Evolutionary conservation across 495 filamentous ascomycete genomes (phyloP).

Genomic region (Evernia prunastri): DNA sequence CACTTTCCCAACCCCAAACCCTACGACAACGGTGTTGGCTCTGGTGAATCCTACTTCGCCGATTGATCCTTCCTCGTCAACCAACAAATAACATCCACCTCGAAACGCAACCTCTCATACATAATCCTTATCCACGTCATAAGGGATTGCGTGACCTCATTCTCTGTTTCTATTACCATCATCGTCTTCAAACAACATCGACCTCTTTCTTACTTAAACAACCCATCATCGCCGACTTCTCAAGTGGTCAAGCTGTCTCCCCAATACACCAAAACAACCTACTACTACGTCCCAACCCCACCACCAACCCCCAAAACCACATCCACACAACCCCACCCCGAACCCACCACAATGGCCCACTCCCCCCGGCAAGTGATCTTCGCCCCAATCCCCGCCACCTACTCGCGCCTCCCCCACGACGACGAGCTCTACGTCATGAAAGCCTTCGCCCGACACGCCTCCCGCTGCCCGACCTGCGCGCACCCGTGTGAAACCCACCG

Average conservation of each 20-base stretch:
- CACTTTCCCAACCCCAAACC: neutral
- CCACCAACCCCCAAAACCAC: neutral
- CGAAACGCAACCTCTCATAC: neutral
- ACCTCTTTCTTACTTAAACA: neutral
- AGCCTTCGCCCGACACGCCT: slow-evolving; percentile 37
- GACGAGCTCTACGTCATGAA: slow-evolving; percentile 41
- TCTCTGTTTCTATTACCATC: neutral
- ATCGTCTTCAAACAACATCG: neutral
- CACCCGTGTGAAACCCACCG: slow-evolving; percentile 34
- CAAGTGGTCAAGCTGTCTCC: slow-evolving; percentile 26
- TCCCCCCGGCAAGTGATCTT: slow-evolving; percentile 23
- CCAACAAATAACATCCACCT: neutral
- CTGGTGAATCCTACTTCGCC: neutral
- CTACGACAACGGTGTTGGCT: neutral
- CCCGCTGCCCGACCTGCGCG: slow-evolving; percentile 40
- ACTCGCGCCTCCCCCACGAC: slow-evolving; percentile 37
- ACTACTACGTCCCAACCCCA: slow-evolving; percentile 17
- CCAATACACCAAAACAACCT: slow-evolving; percentile 12
- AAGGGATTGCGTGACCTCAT: slow-evolving; percentile 2
- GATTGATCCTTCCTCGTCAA: neutral
- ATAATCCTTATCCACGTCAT: neutral
- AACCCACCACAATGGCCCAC: slow-evolving; percentile 19
- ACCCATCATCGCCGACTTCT: neutral
- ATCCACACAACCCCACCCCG: neutral
- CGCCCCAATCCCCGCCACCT: slow-evolving; percentile 22